These are phyloP conservation scores for Xylaria longipes DNA, from an alignment of 495 filamentous ascomycete genomes.

Conservation along the genomic window DNA sequence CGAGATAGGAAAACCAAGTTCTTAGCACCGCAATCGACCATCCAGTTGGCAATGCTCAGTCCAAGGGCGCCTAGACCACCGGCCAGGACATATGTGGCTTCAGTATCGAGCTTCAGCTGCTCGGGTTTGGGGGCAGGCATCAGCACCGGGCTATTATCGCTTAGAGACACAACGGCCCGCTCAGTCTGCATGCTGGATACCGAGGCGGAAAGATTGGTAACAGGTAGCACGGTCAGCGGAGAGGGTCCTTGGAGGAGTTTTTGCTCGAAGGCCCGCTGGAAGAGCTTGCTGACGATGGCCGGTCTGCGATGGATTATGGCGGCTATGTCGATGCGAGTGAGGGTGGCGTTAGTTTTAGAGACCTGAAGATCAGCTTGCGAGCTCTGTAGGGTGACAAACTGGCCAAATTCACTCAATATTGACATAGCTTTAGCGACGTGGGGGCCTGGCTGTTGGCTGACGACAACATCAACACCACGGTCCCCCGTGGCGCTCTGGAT, in stretches of 20 bases:
- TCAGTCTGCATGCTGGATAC: not conserved
- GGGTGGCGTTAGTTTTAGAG: not conserved
- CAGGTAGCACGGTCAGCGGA: not conserved
- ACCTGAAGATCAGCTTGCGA: not conserved
- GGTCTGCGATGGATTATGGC: not conserved
- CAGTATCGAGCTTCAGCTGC: slow-evolving; percentile 28
- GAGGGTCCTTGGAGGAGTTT: not conserved
- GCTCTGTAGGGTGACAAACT: not conserved
- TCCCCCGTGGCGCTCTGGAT: not conserved
- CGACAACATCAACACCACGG: slow-evolving; percentile 13
- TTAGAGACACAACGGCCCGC: not conserved
- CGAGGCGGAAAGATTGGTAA: not conserved
- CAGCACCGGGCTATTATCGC: not conserved
- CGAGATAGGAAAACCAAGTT: slow-evolving; percentile 58
- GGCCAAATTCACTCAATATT: not conserved
- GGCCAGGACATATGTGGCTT: slow-evolving; percentile 55
- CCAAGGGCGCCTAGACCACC: slow-evolving; percentile 63
- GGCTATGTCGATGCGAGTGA: not conserved
- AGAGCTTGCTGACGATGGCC: not conserved
- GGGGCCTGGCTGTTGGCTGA: slow-evolving; percentile 3
- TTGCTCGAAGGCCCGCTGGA: not conserved
- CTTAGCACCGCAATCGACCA: slow-evolving; percentile 56
- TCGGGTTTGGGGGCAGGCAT: slow-evolving; percentile 10
- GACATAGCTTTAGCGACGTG: not conserved
- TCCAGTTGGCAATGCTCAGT: slow-evolving; percentile 51